These are phyloP conservation scores for Boletus rubropictus DNA, from an alignment of 768 basidiomycete species.

Conservation along the genomic window DNA sequence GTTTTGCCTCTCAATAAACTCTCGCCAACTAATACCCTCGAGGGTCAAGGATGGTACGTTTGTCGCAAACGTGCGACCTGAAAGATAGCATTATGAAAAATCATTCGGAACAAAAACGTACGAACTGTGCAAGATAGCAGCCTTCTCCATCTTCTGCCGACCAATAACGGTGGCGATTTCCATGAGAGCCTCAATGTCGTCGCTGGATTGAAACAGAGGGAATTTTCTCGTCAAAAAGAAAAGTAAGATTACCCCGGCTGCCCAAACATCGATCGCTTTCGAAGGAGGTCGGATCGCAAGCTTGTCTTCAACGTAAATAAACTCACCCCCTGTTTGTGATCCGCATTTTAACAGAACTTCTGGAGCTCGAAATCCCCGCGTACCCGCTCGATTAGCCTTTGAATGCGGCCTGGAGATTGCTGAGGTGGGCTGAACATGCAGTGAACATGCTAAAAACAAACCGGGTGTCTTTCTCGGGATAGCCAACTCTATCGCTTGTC, in stretches of 20 bases:
- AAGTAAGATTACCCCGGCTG: constrained; percentile 84
- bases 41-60: constrained; percentile 76
- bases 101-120: constrained; percentile 7
- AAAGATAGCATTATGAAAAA: constrained; percentile 3
- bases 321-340: constrained; percentile 84
- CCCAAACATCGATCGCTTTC: constrained; percentile 94
- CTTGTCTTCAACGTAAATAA: constrained; percentile 7
- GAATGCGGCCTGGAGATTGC: constrained; percentile 55
- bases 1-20: constrained; percentile 74
- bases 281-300: constrained; percentile 6
- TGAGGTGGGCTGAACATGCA: not conserved
- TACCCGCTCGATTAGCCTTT: constrained; percentile 95
- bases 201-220: constrained; percentile 88
- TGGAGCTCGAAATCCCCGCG: constrained; percentile 93
- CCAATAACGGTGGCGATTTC: constrained; percentile 90
- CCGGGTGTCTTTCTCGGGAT: constrained; percentile 71
- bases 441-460: constrained; percentile 24
- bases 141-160: constrained; percentile 71
- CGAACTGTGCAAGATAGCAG: constrained; percentile 86
- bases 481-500: constrained; percentile 69
- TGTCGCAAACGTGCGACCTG: constrained; percentile 86
- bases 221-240: constrained; percentile 92
- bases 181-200: constrained; percentile 93
- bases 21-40: constrained; percentile 63
- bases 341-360: constrained; percentile 94